Base-by-base conservation (phyloP, 345 rosid species). In the Eucalyptus pumila region DNA sequence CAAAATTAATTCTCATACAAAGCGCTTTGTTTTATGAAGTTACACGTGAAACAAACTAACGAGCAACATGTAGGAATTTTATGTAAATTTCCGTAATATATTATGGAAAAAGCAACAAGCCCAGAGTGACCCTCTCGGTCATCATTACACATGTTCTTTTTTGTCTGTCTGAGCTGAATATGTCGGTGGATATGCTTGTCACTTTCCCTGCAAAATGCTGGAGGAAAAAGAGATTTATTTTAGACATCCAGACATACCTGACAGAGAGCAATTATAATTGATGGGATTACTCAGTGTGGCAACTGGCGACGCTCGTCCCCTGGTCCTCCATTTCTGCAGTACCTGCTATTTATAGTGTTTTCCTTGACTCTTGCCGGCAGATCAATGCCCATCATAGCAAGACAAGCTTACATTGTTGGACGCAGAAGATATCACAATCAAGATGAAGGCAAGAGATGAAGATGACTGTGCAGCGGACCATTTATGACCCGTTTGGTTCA, bases 201-300 rank as follows among this genome's bases (percentile, higher is more conserved):
- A 11, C 48, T 47, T 47, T 47, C 13, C 48, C 13, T 47, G 48
- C 13, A 47, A 47, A 47, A 47, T 11, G 13, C 13, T 11, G 48
- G 4, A 4, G 48, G 13, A 47, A 47, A 47, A 47, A 4, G 13
- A 47, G 5, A 47, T 47, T 47, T 47, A 11, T 47, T 3, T 47
- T 0, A 10, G 4, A 47, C 13, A 47, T 47, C 48, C 3, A 47
- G 13, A 4, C 1, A 47, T 11, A 47, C 48, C 0, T 1, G 4
- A 11, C 4, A 47, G 4, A 47, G 13, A 47, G 48, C 48, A 47
- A 47, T 47, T 47, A 3, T 11, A 4, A 4, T 47, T 47, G 48
- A 47, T 47, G 48, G 48, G 48, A 47, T 47, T 11, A 47, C 48
- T 47, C 2, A 47, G 48, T 47, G 48, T 11, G 4, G 48, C 48